Base-by-base conservation (phyloP, 2,329 filamentous ascomycete species). In the Trichoderma koningiopsis region DNA sequence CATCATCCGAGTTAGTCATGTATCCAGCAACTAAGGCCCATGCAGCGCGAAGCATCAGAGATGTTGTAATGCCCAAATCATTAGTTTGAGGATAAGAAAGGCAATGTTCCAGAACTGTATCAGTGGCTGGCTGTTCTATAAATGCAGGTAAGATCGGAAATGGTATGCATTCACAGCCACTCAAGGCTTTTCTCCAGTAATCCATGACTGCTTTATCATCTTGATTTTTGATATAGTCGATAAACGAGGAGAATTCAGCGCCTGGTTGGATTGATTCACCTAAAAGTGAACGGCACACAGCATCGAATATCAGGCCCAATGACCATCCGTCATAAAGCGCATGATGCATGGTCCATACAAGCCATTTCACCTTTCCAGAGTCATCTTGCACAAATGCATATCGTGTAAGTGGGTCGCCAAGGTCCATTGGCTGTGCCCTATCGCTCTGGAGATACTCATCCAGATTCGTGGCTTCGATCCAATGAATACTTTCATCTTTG, bases 21-120 rank as follows among this genome's bases (percentile, higher is more conserved):
- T 78, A 77, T 22, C 81, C 77, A 5, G 88, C 73, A 22, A 90
- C 73, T 58, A 84, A 82, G 10, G 83, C 81, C 73, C 85, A 81
- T 0, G 87, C 86, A 31, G 84, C 82, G 1, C 73, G 71, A 7
- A 74, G 56, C 0, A 74, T 7, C 1, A 29, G 71, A 0, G 72
- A 70, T 1, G 57, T 56, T 0, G 72, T 74, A 3, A 63, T 68
- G 27, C 31, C 8, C 8, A 8, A 8, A 33, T 33, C 8, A 33
- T 33, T 33, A 8, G 8, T 33, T 33, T 33, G 4, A 33, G 31
- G 31, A 8, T 33, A 33, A 5, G 31, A 5, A 33, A 33, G 4
- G 35, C 29, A 16, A 29, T 27, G 61, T 37, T 19, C 27, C 6
- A 29, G 43, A 10, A 4, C 24, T 16, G n/a, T 37, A 13, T 64